Base-by-base conservation (phyloP, 164 flowering plant species). In the Buxus sempervirens region DNA sequence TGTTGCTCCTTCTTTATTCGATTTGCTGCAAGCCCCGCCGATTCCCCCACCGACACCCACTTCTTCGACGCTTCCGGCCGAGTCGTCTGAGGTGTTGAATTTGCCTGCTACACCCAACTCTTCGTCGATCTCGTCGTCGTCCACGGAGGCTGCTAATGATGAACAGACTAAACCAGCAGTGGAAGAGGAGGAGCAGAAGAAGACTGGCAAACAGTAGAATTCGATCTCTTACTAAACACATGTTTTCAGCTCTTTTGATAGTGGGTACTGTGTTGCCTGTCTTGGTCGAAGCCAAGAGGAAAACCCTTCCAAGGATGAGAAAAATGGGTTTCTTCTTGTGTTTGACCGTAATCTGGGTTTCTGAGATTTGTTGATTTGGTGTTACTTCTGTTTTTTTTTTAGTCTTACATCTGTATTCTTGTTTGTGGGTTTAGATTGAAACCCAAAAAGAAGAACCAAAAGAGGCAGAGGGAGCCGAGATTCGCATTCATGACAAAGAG, bases 401-500 rank as follows among this genome's bases (percentile, higher is more conserved):
- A n/a, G n/a, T n/a, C n/a, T n/a, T n/a, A n/a, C n/a, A n/a, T 45
- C 5, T 45, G 1, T 10, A 10, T 45, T 45, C 12, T 4, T 15
- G 20, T 59, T 54, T 63, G 26, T 63, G 48, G 13, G 25, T 67
- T 41, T 26, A 85, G 91, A 77, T 81, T 81, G 84, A 89, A 88
- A 68, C 80, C 89, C 22, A 87, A 84, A 70, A 88, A 87, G 88
- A 93, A 90, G 87, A 89, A 82, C 53, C 85, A 79, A 28, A 93
- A 87, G 68, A 77, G 77, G 80, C 81, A 81, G 72, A 85, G 89
- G 77, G 89, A 90, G 70, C 89, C 91, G 14, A 83, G 98, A 81
- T 86, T 88, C 76, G 98, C 98, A 22, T 93, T 93, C 89, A 84
- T 90, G 88, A 93, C 98, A 24, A 89, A 89, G 85, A 90, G 90